Evolutionary conservation across 73 alveolate genomes (phyloP).

Genomic region (Symbiodinium natans): DNA sequence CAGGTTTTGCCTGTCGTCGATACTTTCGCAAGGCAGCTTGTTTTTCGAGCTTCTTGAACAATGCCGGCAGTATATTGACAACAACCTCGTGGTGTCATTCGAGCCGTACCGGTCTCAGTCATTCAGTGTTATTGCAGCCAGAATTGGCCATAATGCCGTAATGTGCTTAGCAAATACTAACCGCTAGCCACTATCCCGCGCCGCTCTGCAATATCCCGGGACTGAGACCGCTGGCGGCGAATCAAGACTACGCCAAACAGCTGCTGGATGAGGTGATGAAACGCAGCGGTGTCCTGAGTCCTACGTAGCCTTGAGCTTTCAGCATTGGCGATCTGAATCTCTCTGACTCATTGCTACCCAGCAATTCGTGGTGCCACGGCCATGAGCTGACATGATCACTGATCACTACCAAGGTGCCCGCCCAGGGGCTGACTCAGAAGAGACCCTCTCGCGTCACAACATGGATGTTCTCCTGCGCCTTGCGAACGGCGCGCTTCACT

Average conservation of each 20-base stretch:
- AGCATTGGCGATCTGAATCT: no score
- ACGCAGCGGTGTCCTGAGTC: neutral
- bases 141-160: no score
- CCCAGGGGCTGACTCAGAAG: neutral
- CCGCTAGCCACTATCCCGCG: no score
- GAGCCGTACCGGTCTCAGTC: neutral
- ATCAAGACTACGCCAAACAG: neutral
- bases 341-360: no score
- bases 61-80: neutral
- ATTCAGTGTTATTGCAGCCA: no score
- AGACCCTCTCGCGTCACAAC: neutral
- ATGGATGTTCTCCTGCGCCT: neutral
- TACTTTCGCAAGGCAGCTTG: slow-evolving; percentile 37
- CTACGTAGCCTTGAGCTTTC: no score
- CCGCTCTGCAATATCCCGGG: no score
- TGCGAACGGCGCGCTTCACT: no score
- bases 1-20: slow-evolving; percentile 50
- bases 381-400: no score
- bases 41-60: slow-evolving; percentile 20
- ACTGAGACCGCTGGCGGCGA: neutral
- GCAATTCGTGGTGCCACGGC: no score
- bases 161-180: no score
- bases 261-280: neutral
- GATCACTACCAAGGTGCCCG: neutral
- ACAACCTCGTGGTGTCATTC: neutral